Conservation (phyloP, 2,329 filamentous ascomycete genomes). For the Trichophyton schoenleinii region DNA sequence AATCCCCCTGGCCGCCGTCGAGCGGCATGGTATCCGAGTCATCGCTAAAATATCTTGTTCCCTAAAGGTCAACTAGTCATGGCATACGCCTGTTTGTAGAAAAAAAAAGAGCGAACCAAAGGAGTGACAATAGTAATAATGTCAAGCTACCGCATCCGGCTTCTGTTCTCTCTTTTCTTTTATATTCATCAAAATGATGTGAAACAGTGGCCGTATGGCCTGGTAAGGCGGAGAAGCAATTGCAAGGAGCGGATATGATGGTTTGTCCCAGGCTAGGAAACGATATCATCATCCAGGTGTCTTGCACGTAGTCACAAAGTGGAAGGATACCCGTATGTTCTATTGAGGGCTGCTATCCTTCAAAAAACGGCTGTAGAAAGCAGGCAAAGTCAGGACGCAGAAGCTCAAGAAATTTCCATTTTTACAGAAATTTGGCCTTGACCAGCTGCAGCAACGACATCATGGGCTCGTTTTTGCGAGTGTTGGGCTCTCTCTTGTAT, state of each 20-base stretch:
- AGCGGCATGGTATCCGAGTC: slow-evolving; percentile 26
- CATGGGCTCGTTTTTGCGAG: neutral
- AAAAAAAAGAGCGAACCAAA: neutral
- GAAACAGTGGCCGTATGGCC: neutral
- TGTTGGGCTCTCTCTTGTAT: neutral
- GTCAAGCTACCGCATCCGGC: neutral
- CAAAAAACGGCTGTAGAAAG: neutral
- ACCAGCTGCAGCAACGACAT: neutral
- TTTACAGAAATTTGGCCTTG: neutral
- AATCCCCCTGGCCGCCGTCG: slow-evolving; percentile 23
- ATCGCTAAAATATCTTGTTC: slow-evolving; percentile 15
- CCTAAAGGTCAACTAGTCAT: slow-evolving; percentile 2
- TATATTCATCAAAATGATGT: neutral
- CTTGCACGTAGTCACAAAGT: neutral
- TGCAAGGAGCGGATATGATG: neutral
- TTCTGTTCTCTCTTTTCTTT: neutral
- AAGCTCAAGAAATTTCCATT: neutral
- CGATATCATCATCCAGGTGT: neutral
- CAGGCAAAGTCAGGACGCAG: neutral
- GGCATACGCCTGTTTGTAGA: neutral
- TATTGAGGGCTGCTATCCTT: neutral
- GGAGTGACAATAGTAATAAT: neutral
- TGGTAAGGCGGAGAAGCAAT: neutral
- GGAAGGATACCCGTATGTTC: neutral
- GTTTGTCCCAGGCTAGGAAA: neutral